Evolutionary conservation across 495 filamentous ascomycete species (phyloP), one percentile per base, ranked within the genome.

Genomic region (Astrothelium macrocarpum): DNA sequence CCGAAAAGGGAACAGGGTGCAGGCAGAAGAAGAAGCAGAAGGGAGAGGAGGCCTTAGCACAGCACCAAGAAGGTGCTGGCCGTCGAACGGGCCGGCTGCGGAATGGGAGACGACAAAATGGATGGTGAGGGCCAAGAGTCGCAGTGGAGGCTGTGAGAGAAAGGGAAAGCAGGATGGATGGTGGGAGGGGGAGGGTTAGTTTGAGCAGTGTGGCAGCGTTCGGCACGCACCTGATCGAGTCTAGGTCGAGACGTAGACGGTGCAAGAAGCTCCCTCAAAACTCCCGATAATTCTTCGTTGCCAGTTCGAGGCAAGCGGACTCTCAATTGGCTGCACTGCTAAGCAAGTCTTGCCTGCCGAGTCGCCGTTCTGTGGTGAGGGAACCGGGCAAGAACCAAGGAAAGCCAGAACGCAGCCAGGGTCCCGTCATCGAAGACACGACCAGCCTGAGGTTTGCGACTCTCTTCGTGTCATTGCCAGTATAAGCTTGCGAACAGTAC

Each of bases 21-120:
- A 39, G 5, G 14, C 34, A 39, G 5, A 14, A 14, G 34, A 14
- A 29, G 11, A 25, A 29, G 12, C 20, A 20, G 20, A 25, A n/a
- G 12, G 20, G 7, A 26, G 49, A 29, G 16, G 2, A 16, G 29
- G 49, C 23, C 49, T 25, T 9, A 56, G 49, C 49, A 56, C 49
- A 56, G 49, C 49, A 56, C 49, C 49, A 29, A 5, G 49, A 56
- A 56, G 49, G 49, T 29, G 49, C 49, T 56, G 49, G 49, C 49
- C 49, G 49, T 56, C 3, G n/a, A 16, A 56, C 23, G 26, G 49
- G 49, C 49, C 49, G 49, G 16, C 5, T 26, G 20, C 2, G 49
- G 9, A 9, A 9, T 29, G n/a, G 49, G 49, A 29, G 25, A 12
- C 12, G 20, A 12, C 49, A 56, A 56, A 56, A 56, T 56, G 25